Conservation (phyloP, 805 yeast species). For the Saturnispora sanitii region DNA sequence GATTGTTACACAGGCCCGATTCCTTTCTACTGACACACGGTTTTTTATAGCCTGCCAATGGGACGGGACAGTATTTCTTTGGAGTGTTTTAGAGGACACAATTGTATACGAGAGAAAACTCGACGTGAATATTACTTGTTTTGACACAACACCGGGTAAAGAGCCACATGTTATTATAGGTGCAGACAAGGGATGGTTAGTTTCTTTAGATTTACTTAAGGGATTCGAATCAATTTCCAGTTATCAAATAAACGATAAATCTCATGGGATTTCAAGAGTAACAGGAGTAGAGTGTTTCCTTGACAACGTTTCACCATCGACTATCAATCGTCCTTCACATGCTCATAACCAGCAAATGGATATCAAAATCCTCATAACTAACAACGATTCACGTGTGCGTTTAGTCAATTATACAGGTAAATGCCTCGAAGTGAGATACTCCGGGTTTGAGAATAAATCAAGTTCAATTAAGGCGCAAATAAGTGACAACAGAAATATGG, state of each 20-base stretch:
- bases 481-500: conserved; percentile 45
- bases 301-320: conserved; percentile 7
- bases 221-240: conserved; percentile 35
- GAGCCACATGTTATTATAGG: conserved; percentile 47
- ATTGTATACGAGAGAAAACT: conserved; percentile 54
- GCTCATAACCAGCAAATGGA: conserved; percentile 12
- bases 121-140: conserved; percentile 57
- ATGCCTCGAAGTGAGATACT: conserved; percentile 54
- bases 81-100: conserved; percentile 72
- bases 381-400: conserved; percentile 75
- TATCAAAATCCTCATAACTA: conserved; percentile 44
- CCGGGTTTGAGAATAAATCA: conserved; percentile 62
- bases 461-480: conserved; percentile 62
- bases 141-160: conserved; percentile 53
- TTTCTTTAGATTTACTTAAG: conserved; percentile 48
- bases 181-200: conserved; percentile 65
- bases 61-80: conserved; percentile 64
- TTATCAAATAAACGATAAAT: conserved; percentile 36
- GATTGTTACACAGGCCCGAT: conserved; percentile 69
- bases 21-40: conserved; percentile 81
- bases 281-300: conserved; percentile 60
- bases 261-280: conserved; percentile 45
- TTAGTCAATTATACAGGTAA: conserved; percentile 47
- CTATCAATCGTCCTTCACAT: conserved; percentile 15
- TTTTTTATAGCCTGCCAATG: conserved; percentile 77